Conservation (phyloP, 164 flowering plant genomes). For the Macadamia tetraphylla region DNA sequence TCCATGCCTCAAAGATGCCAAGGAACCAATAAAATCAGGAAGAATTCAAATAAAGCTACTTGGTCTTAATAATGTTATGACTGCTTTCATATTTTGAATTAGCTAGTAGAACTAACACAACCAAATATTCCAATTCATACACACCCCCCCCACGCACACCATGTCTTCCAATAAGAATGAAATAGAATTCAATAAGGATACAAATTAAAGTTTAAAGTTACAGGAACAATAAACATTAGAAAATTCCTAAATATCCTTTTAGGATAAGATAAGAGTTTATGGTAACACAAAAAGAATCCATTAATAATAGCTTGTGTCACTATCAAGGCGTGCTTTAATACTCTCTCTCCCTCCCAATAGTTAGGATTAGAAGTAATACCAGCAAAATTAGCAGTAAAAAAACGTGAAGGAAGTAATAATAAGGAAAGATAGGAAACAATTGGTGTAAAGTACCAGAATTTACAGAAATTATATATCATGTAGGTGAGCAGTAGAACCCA, state of each 20-base stretch:
- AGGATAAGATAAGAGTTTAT: no score
- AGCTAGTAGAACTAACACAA: background rate
- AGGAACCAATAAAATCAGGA: constrained; percentile 9
- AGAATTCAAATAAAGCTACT: constrained; percentile 12
- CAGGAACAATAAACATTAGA: no score
- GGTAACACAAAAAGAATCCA: no score
- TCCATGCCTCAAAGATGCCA: constrained; percentile 55
- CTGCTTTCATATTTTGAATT: background rate
- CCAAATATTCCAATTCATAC: background rate
- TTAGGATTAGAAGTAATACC: background rate
- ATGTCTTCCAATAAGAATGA: background rate
- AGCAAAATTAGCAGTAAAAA: background rate
- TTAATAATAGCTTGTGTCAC: background rate
- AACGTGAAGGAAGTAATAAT: background rate
- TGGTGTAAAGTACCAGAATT: no score
- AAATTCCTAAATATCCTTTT: background rate
- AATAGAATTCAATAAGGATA: background rate
- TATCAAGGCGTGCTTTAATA: background rate
- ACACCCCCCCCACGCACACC: no score
- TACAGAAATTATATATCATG: no score
- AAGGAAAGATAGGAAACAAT: background rate
- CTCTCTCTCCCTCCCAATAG: no score
- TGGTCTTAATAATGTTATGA: constrained; percentile 13
- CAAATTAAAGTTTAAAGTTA: background rate
- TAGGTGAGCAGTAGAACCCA: no score